Evolutionary conservation across 179 eudicot species (phyloP).

Genomic region (Drosera spatulata): DNA sequence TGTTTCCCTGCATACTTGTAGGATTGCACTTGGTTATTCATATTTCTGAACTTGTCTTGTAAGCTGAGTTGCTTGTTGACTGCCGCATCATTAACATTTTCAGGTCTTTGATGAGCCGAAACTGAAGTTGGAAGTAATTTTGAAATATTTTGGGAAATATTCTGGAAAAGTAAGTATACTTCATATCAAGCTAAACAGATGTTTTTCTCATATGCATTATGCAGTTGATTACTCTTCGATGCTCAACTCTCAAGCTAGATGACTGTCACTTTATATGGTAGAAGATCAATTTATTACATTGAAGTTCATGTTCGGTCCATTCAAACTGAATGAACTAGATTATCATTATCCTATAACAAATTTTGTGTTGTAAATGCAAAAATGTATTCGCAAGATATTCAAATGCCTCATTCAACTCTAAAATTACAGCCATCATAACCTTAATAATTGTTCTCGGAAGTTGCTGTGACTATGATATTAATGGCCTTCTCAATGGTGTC

Average conservation of each 20-base stretch:
- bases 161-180: conserved; percentile 51
- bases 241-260: background rate
- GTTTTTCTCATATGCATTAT: background rate
- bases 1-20: background rate
- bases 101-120: conserved; percentile 71
- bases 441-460: too few species aligned
- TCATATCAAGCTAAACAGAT: background rate
- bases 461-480: too few species aligned
- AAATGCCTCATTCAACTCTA: too few species aligned
- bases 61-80: background rate
- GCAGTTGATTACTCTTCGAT: background rate
- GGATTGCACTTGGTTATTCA: background rate
- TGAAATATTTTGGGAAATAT: conserved; percentile 71
- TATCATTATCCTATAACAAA: too few species aligned
- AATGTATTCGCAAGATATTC: too few species aligned
- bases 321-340: too few species aligned
- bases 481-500: too few species aligned
- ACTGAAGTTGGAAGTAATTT: conserved; percentile 63
- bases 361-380: too few species aligned
- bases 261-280: background rate
- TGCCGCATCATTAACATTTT: conserved; percentile 8
- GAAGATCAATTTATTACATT: too few species aligned
- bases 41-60: background rate
- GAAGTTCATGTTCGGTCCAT: too few species aligned
- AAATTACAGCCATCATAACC: too few species aligned